Evolutionary conservation across 2,329 filamentous ascomycete genomes (phyloP), one percentile per base, ranked within the genome.

Genomic region (Fusarium concolor): DNA sequence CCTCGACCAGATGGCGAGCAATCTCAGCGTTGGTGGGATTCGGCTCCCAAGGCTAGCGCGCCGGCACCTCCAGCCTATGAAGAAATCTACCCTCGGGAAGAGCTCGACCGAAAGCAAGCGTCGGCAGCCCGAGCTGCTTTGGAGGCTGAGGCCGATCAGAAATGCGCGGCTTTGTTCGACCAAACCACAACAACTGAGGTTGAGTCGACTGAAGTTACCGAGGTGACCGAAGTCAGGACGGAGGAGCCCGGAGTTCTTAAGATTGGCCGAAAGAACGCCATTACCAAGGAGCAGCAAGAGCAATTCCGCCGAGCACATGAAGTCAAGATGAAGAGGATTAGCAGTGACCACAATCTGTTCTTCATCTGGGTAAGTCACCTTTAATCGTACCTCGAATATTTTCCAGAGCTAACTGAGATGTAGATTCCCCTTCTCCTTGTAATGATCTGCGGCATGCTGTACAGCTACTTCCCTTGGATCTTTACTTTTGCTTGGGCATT

Each of bases 31-130:
- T 92, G 90, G 90, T 92, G 89, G 87, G 80, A 90, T 28, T 85
- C 90, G 43, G 87, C 88, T 10, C 79, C 84, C 37, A 82, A 85
- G 71, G 79, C 80, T 17, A 81, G 79, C 20, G 80, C 79, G 38
- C 79, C 86, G 11, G 81, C 83, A 31, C 92, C 92, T 10, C 92
- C 92, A 11, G 87, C 92, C 0, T 96, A 96, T 68, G 89, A 94
- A 53, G 92, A 94, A 46, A 87, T 96, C 28, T 96, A 89, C 76
- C 92, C 91, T 3, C 80, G 81, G 39, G 78, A 82, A 53, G 81
- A 84, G 43, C 66, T 83, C 17, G 86, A 89, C 56, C 79, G 78
- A 24, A 90, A 91, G 76, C 84, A 86, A 71, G 80, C 84, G 18
- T 86, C 86, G n/a, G 87, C 86, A 2, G 82, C 83, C 10, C 82